Conservation (phyloP, 2,329 filamentous ascomycete genomes). For the Aureobasidium sp. region DNA sequence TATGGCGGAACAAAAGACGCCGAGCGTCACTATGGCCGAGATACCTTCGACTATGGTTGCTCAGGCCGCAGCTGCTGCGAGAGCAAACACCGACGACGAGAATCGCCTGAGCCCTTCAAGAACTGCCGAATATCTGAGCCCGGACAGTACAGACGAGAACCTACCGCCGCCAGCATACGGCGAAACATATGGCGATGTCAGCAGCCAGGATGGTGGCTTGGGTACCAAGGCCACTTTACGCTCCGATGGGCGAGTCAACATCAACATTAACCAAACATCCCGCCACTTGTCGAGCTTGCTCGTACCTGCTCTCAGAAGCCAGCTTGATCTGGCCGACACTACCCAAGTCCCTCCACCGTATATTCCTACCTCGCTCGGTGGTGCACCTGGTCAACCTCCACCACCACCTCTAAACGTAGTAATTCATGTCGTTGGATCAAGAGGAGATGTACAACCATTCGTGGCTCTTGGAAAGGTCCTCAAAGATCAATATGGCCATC, state of each 20-base stretch:
- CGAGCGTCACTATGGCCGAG: constrained; percentile 3
- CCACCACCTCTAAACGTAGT: constrained; percentile 57
- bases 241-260: constrained; percentile 70
- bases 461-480: constrained; percentile 61
- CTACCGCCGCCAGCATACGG: constrained; percentile 35
- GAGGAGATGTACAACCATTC: constrained; percentile 71
- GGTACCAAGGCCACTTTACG: constrained; percentile 33
- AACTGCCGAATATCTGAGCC: neutral
- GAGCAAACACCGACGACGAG: constrained; percentile 12
- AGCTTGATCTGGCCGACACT: constrained; percentile 41
- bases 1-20: constrained; percentile 8
- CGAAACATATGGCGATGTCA: constrained; percentile 31
- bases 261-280: constrained; percentile 68
- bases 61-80: constrained; percentile 16
- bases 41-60: constrained; percentile 15
- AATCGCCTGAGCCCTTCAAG: neutral
- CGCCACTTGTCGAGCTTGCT: constrained; percentile 60
- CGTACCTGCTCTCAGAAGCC: constrained; percentile 53
- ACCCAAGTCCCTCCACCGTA: constrained; percentile 58
- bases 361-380: constrained; percentile 65
- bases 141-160: neutral
- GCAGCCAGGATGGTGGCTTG: constrained; percentile 32
- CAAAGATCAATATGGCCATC: constrained; percentile 58
- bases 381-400: constrained; percentile 50
- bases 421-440: constrained; percentile 67